Evolutionary conservation across 192 early-diverging fungal species (phyloP).

Genomic region (Coemansia sp.): DNA sequence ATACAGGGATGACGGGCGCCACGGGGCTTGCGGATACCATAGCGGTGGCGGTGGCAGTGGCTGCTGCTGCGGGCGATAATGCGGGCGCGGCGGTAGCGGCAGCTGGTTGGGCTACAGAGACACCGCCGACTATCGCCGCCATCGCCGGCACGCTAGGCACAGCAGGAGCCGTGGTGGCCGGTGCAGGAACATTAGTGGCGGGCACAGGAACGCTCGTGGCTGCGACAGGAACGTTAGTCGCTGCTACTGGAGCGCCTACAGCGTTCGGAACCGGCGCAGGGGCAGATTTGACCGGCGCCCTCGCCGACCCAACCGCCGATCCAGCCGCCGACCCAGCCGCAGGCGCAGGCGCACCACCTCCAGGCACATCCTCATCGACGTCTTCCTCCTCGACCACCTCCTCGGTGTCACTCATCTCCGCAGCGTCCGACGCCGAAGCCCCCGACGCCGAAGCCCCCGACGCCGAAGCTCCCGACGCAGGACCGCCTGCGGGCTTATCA

Average conservation of each 20-base stretch:
- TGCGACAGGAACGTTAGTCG: neutral
- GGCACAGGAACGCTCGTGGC: neutral
- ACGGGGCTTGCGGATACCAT: neutral
- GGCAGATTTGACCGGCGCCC: too few relatives aligned
- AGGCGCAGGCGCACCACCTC: neutral
- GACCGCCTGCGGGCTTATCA: neutral
- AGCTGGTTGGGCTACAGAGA: neutral
- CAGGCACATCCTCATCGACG: constrained; percentile 13
- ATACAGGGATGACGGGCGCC: neutral
- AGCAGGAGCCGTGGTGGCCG: neutral
- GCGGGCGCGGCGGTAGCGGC: too few relatives aligned
- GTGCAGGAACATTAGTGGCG: neutral
- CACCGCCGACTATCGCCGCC: neutral
- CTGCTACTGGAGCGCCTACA: neutral
- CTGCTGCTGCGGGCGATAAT: neutral
- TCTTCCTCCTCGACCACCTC: constrained; percentile 30
- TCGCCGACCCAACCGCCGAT: too few relatives aligned
- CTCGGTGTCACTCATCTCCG: neutral
- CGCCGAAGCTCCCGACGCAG: neutral
- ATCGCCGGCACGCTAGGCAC: neutral
- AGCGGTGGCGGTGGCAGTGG: neutral
- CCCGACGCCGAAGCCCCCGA: neutral
- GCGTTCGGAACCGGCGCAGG: neutral
- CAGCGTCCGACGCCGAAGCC: constrained; percentile 3
- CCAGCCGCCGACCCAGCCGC: neutral